phyloP scores from a whole-genome alignment of 345 rosid species.

The Brassica cretica region DNA sequence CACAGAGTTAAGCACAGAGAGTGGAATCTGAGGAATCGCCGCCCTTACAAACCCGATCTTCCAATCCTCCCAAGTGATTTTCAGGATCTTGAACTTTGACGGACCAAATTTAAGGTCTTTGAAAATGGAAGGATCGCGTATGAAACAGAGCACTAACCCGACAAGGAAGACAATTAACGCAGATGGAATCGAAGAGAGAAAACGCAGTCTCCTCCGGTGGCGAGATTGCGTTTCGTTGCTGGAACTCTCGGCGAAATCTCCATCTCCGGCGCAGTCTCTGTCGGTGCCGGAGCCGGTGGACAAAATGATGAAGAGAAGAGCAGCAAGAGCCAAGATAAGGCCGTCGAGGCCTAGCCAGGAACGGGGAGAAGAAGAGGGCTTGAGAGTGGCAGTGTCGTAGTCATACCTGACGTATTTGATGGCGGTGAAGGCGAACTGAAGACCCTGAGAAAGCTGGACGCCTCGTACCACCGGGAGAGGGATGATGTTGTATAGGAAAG shows the following conservation, averaged over 20 bases:
- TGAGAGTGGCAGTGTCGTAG: constrained; percentile 62
- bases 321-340: constrained; percentile 56
- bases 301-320: constrained; percentile 58
- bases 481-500: constrained; percentile 1
- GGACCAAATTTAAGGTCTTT: constrained; percentile 65
- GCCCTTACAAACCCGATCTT: constrained; percentile 77
- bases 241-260: background rate
- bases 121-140: constrained; percentile 2
- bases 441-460: constrained; percentile 94
- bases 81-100: constrained; percentile 51
- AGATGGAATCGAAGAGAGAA: constrained; percentile 63
- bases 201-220: constrained; percentile 44
- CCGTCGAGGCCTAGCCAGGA: constrained; percentile 86
- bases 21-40: constrained; percentile 84
- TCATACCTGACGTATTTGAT: constrained; percentile 73
- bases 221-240: constrained; percentile 8
- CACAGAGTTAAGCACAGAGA: constrained; percentile 75
- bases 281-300: constrained; percentile 65
- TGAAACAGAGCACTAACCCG: constrained; percentile 18
- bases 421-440: constrained; percentile 82
- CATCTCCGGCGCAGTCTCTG: background rate
- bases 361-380: constrained; percentile 61
- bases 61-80: constrained; percentile 84
- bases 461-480: constrained; percentile 82
- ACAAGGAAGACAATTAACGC: constrained; percentile 54